Evolutionary conservation across 2,329 filamentous ascomycete species (phyloP).

Genomic region (Fusarium piperis): DNA sequence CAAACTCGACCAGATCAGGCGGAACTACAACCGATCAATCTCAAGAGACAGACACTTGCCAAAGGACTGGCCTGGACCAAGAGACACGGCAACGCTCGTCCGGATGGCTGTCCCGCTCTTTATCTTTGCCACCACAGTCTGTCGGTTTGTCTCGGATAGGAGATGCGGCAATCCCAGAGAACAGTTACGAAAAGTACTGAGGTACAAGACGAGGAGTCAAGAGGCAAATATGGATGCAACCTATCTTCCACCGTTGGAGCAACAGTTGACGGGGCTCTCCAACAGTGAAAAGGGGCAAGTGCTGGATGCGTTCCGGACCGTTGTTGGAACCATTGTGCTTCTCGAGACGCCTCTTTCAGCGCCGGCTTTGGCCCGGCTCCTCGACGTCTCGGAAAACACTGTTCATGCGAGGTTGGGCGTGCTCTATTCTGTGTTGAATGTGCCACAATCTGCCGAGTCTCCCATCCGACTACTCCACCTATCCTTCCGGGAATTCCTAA

Average conservation of each 20-base stretch:
- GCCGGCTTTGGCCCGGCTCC: constrained; percentile 19
- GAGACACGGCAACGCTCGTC: constrained; percentile 20
- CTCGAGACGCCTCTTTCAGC: constrained; percentile 30
- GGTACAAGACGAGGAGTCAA: constrained; percentile 1
- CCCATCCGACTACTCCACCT: constrained; percentile 43
- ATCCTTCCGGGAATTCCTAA: constrained; percentile 53
- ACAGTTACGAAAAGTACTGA: constrained; percentile 39
- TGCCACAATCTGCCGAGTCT: neutral
- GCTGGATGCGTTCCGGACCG: constrained; percentile 32
- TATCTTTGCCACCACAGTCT: constrained; percentile 48
- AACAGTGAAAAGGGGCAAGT: constrained; percentile 1
- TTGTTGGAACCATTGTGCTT: constrained; percentile 40
- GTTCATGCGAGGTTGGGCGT: neutral
- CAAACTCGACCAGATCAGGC: neutral
- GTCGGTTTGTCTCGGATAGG: constrained; percentile 40
- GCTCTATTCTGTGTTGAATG: neutral
- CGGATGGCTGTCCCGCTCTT: constrained; percentile 47
- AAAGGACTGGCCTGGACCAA: constrained; percentile 15
- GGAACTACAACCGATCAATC: neutral
- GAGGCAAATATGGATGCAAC: constrained; percentile 20
- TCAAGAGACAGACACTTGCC: neutral
- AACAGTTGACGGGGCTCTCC: neutral
- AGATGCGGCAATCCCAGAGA: constrained; percentile 30
- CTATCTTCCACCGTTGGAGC: constrained; percentile 22
- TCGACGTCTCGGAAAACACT: neutral